A percentile compares a stretch with the other conserved stretches of the same genome.
Evolutionary conservation across 306 rosid species (phyloP).

Genomic region (Albizia julibrissin): DNA sequence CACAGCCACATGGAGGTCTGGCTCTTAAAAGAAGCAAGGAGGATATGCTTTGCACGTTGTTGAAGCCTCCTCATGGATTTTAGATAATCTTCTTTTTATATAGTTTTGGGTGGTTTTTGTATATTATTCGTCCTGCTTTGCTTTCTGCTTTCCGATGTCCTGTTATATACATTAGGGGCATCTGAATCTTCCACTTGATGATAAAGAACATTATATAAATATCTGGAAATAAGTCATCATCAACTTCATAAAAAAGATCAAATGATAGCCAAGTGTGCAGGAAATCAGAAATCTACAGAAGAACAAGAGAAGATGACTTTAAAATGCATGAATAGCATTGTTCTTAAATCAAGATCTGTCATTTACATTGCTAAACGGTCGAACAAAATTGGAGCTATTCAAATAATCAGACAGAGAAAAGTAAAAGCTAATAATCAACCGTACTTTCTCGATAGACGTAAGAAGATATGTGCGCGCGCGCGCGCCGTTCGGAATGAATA

Average conservation of each 20-base stretch:
- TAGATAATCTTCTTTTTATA: neutral
- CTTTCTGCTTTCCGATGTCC: neutral
- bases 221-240: neutral
- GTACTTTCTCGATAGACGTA: neutral
- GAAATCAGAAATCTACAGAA: neutral
- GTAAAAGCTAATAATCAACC: neutral
- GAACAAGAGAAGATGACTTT: neutral
- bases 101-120: neutral
- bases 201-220: neutral
- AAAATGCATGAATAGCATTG: neutral
- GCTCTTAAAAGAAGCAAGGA: neutral
- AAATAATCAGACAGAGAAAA: too few relatives aligned
- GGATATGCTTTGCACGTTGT: neutral
- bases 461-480: too few relatives aligned
- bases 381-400: neutral
- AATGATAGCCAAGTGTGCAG: neutral
- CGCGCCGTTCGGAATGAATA: neutral
- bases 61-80: constrained; percentile 16
- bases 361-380: neutral
- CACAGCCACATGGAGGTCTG: constrained; percentile 9
- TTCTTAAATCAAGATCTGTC: neutral
- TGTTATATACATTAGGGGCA: neutral
- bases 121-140: neutral
- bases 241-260: neutral
- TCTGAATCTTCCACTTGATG: neutral